Evolutionary conservation across 352 stramenopile genomes (phyloP), one percentile per base, ranked within the genome.

Genomic region (Hyaloperonospora arabidopsidis): DNA sequence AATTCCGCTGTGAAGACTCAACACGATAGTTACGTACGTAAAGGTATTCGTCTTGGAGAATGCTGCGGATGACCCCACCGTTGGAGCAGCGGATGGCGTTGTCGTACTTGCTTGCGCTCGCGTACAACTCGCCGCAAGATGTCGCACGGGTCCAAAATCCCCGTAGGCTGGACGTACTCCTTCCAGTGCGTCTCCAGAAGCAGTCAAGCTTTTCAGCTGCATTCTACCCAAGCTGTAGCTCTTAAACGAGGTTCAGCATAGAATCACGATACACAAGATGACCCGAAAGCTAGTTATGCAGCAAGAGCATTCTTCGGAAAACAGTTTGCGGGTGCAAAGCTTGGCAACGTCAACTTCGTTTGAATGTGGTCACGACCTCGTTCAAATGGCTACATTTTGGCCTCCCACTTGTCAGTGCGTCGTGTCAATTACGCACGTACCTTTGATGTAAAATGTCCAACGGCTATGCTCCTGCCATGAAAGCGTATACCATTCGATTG

Each of bases 81-180:
- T 91, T 89, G 50, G 89, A 85, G 56, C 80, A 89, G 28, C 78
- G 81, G 18, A 86, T 88, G 45, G 67, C 59, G 58, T 91, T 91
- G 63, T 79, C 78, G 50, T 84, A 88, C 52, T 89, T 76, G 25
- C 57, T 65, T 8, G 80, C 74, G 50, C 74, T 87, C 47, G 89
- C 73, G 45, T 82, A 83, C 61, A 91, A 32, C 43, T 87, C 67
- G 18, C 80, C 74, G 5, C 53, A 65, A 75, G 28, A 89, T 67
- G 23, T 74, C 80, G 54, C 89, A 91, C 52, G 74, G 60, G 49
- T 91, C 76, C 47, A n/a, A n/a, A n/a, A n/a, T 83, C 74, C 21
- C 74, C 51, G 4, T 8, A 8, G 4, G 25, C 25, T 32, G 25
- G 8, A 32, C 45, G 80, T 73, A 36, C 86, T 54, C 29, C 88